Evolutionary conservation across 768 basidiomycete genomes (phyloP).

Genomic region (Mrakia frigida): DNA sequence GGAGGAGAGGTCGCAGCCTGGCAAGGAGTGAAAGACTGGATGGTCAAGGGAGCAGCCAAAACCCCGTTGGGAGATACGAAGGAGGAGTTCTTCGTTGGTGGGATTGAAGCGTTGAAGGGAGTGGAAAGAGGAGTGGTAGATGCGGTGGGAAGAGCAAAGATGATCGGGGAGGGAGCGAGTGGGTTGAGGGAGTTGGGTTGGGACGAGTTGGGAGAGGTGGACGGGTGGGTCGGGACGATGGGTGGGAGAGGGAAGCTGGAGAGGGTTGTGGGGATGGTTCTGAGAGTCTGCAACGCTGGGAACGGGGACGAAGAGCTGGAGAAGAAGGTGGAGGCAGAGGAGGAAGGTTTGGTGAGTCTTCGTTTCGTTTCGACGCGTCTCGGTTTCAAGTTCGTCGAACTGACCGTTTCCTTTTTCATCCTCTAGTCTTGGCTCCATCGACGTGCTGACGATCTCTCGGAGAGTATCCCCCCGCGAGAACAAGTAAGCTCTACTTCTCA

Average conservation of each 20-base stretch:
- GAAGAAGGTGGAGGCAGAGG: background rate
- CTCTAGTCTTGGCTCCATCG: too few relatives aligned
- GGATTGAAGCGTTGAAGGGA: background rate
- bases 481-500: too few relatives aligned
- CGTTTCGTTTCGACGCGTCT: too few relatives aligned
- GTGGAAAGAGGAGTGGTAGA: background rate
- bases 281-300: background rate
- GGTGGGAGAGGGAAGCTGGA: background rate
- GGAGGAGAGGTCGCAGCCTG: background rate
- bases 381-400: background rate
- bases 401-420: background rate
- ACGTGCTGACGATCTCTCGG: too few relatives aligned
- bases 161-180: background rate
- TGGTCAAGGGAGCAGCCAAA: background rate
- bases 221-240: background rate
- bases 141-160: background rate
- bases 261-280: background rate
- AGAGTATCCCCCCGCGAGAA: too few relatives aligned
- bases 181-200: background rate
- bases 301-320: background rate
- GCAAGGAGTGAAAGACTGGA: constrained; percentile 8
- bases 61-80: background rate
- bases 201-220: background rate
- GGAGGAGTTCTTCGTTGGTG: background rate
- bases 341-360: background rate